Conservation (phyloP, 1,139 yeast species). For the Blastobotrys ciferrii region DNA sequence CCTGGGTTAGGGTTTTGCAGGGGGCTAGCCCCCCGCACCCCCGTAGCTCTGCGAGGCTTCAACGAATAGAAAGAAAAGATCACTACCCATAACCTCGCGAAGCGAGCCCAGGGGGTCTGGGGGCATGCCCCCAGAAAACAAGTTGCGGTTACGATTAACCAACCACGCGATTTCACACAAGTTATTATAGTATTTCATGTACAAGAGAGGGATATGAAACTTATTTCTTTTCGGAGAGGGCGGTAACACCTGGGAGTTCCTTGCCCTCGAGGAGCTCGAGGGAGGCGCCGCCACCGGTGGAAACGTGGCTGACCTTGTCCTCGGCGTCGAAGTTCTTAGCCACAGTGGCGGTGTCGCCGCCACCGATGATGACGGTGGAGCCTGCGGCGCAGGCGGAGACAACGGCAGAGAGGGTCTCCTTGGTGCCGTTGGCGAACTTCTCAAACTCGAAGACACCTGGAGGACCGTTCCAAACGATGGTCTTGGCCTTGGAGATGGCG, state of each 20-base stretch:
- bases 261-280: constrained; percentile 97
- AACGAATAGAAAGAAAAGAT: too few relatives aligned
- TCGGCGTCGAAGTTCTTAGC: constrained; percentile 96
- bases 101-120: too few relatives aligned
- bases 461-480: constrained; percentile 98
- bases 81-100: too few relatives aligned
- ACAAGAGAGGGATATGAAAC: too few relatives aligned
- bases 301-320: constrained; percentile 92
- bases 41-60: too few relatives aligned
- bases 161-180: too few relatives aligned
- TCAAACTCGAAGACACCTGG: constrained; percentile 99
- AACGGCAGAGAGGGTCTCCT: constrained; percentile 80
- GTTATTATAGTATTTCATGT: too few relatives aligned
- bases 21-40: too few relatives aligned
- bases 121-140: too few relatives aligned
- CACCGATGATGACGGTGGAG: constrained; percentile 95
- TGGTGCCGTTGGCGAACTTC: constrained; percentile 84
- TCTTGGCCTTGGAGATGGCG: constrained; percentile 87
- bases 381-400: constrained; percentile 83
- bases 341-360: constrained; percentile 99
- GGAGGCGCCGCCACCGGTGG: constrained; percentile 99
- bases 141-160: too few relatives aligned
- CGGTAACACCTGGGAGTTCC: constrained; percentile 94
- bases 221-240: constrained; percentile 66
- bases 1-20: too few relatives aligned